These are phyloP conservation scores for Phialemoniopsis sp. DNA, from an alignment of 2,329 filamentous ascomycete genomes.

Conservation along the genomic window DNA sequence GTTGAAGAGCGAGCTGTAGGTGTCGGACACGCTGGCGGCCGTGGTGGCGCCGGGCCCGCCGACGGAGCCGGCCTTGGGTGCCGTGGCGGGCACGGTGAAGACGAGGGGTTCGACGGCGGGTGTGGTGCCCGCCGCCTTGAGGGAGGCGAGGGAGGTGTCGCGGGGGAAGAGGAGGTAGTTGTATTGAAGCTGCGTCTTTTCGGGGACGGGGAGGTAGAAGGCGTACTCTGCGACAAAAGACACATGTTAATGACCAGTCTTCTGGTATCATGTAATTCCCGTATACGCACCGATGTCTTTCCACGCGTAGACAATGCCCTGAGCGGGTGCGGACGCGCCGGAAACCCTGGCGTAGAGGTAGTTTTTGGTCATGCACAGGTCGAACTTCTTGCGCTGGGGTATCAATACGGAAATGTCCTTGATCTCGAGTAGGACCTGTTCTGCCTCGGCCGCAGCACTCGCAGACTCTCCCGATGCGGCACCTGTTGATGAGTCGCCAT, in stretches of 20 bases:
- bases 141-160: slow-evolving; percentile 41
- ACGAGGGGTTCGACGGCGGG: slow-evolving; percentile 52
- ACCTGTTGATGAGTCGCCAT: slow-evolving; percentile 23
- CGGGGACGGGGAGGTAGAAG: slow-evolving; percentile 62
- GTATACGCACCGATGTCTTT: slow-evolving; percentile 56
- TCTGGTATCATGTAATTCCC: too few relatives aligned
- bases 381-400: slow-evolving; percentile 65
- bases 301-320: slow-evolving; percentile 56
- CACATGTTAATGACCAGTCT: too few relatives aligned
- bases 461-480: slow-evolving; percentile 15
- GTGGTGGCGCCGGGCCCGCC: slow-evolving; percentile 42
- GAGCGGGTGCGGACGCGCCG: slow-evolving; percentile 45
- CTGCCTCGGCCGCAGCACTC: slow-evolving; percentile 33
- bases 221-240: slow-evolving; percentile 42
- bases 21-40: slow-evolving; percentile 53
- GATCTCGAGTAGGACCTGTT: slow-evolving; percentile 53
- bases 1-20: slow-evolving; percentile 54
- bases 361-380: slow-evolving; percentile 56
- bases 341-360: slow-evolving; percentile 54
- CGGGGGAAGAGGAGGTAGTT: slow-evolving; percentile 62
- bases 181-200: slow-evolving; percentile 61
- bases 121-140: slow-evolving; percentile 32
- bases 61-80: slow-evolving; percentile 58
- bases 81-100: slow-evolving; percentile 56
- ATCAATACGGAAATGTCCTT: slow-evolving; percentile 66